These are phyloP conservation scores for Mycena indigotica DNA, from an alignment of 768 basidiomycete genomes.

Conservation along the genomic window DNA sequence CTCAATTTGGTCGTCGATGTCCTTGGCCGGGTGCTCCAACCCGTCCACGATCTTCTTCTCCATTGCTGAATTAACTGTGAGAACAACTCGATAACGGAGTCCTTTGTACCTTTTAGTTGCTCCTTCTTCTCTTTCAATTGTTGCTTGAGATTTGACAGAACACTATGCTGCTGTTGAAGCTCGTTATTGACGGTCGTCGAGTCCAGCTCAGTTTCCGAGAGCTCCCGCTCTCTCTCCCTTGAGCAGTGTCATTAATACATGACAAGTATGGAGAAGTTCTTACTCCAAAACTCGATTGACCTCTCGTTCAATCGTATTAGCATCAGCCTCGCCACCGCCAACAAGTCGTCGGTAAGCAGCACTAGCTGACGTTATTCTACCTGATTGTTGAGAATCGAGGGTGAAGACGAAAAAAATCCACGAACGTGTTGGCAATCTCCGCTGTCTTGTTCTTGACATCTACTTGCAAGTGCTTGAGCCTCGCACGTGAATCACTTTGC, in stretches of 20 bases:
- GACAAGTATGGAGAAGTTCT: slow-evolving; percentile 26
- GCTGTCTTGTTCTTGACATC: slow-evolving; percentile 65
- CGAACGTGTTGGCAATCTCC: slow-evolving; percentile 73
- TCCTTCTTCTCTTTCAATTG: slow-evolving; percentile 64
- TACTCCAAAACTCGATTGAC: slow-evolving; percentile 62
- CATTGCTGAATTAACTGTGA: slow-evolving; percentile 37
- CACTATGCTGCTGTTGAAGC: slow-evolving; percentile 66
- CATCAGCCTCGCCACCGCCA: slow-evolving; percentile 57
- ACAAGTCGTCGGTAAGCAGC: slow-evolving; percentile 66
- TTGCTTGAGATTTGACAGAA: slow-evolving; percentile 57
- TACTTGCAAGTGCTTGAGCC: slow-evolving; percentile 69
- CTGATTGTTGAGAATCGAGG: slow-evolving; percentile 7
- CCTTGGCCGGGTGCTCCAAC: slow-evolving; percentile 38
- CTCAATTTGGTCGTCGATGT: slow-evolving; percentile 52
- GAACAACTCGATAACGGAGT: background rate
- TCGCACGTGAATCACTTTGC: slow-evolving; percentile 82
- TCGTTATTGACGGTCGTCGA: slow-evolving; percentile 52
- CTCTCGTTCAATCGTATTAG: slow-evolving; percentile 74
- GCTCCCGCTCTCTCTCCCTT: slow-evolving; percentile 73
- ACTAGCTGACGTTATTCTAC: slow-evolving; percentile 64
- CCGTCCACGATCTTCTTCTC: slow-evolving; percentile 50
- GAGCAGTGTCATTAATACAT: background rate
- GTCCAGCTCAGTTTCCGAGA: slow-evolving; percentile 48
- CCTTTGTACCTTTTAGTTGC: slow-evolving; percentile 60
- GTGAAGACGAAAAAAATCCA: slow-evolving; percentile 4